phyloP scores from a whole-genome alignment of 345 rosid species.

The Hibiscus mutabilis region DNA sequence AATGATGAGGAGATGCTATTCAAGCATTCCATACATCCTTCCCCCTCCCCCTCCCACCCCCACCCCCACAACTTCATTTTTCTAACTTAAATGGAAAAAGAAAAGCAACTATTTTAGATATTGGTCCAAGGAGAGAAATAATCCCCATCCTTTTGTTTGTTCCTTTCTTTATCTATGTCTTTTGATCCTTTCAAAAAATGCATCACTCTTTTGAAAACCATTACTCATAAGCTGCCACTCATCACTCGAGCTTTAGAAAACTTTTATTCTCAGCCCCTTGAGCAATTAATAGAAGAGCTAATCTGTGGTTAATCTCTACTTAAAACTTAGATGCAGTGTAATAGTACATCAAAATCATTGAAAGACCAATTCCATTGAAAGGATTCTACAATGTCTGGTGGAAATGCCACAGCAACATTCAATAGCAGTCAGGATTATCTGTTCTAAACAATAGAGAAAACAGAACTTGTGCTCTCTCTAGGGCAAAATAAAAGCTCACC shows the following conservation, averaged over 20 bases:
- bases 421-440: neutral
- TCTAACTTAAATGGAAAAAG: neutral
- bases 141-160: neutral
- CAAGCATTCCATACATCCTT: neutral
- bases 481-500: constrained; percentile 33
- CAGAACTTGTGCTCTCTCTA: neutral
- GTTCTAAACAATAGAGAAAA: neutral
- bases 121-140: neutral
- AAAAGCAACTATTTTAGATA: neutral
- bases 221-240: neutral
- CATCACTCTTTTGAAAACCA: neutral
- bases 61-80: neutral
- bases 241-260: neutral
- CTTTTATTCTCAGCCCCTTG: neutral
- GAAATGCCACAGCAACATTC: neutral
- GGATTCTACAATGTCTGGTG: neutral
- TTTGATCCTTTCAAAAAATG: no score
- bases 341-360: neutral
- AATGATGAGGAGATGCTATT: neutral
- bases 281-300: neutral
- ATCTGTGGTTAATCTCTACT: neutral
- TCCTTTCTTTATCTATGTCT: neutral
- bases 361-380: neutral
- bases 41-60: neutral
- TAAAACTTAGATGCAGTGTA: neutral